Percentiles rank a stretch among this genome's conserved stretches.
Conservation (phyloP, 164 flowering plant species). For the Aristolochia californica region DNA sequence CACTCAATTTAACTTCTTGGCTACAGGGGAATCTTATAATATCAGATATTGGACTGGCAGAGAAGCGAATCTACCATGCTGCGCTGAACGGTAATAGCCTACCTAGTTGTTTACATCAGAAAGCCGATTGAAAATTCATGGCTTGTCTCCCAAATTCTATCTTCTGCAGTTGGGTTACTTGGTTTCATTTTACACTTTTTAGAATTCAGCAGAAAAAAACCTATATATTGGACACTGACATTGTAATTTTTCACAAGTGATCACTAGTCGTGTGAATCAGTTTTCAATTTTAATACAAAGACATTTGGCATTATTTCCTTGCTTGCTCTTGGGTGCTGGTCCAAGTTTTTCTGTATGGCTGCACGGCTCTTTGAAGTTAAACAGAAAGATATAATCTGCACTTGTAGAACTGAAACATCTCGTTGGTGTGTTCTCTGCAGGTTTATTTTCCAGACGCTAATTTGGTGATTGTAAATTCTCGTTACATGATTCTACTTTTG, state of each 20-base stretch:
- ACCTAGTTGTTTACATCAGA: conserved; percentile 78
- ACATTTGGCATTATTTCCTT: too few species aligned
- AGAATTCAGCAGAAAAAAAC: not conserved
- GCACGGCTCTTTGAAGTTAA: too few species aligned
- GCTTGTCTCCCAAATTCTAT: conserved; percentile 26
- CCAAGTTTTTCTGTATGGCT: not conserved
- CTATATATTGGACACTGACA: conserved; percentile 4
- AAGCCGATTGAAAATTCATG: conserved; percentile 70
- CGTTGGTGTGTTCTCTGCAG: conserved; percentile 67
- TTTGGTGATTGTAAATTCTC: conserved; percentile 19
- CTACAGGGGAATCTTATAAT: conserved; percentile 66
- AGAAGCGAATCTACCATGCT: conserved; percentile 88
- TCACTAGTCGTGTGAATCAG: conserved; percentile 2
- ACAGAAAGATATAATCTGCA: conserved; percentile 11
- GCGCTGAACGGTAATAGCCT: conserved; percentile 83
- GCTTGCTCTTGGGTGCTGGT: not conserved
- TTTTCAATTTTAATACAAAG: not conserved
- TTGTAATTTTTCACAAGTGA: conserved; percentile 13
- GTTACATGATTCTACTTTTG: not conserved
- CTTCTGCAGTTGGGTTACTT: conserved; percentile 24
- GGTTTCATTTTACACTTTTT: conserved; percentile 12
- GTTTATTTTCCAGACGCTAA: conserved; percentile 60
- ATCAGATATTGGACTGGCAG: conserved; percentile 82
- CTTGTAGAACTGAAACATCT: conserved; percentile 48
- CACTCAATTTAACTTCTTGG: not conserved